Evolutionary conservation across 2,329 filamentous ascomycete species (phyloP), one percentile per base, ranked within the genome.

Genomic region (Apiospora kogelbergensis): DNA sequence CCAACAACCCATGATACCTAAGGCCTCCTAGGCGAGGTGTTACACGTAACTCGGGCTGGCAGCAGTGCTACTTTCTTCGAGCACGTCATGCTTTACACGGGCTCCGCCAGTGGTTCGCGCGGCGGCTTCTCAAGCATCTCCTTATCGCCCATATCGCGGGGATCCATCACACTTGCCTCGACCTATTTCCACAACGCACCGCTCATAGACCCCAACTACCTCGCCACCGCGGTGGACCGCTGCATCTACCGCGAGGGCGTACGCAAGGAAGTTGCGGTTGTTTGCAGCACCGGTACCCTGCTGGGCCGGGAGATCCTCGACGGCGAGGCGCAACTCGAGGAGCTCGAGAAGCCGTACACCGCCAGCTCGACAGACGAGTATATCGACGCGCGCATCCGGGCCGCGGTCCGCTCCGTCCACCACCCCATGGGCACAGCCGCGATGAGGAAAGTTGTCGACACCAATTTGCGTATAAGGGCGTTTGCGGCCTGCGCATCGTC

Each of bases 181-280:
- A 57, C 46, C 3, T n/a, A 71, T 74, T 7, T 65, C 46, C 53
- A 24, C n/a, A 70, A 73, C 26, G 2, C 45, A 5, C 73, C 72
- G 4, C 26, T 70, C 2, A 70, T 80, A 10, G 71, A 79, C 37
- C 76, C 78, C 3, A 79, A 79, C 41, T 80, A 75, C 65, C 57
- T 75, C 10, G 71, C 72, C 30, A 79, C 78, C 0, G 74, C 74
- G 7, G 73, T 76, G 2, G 78, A 80, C 68, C 72, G 73, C 7
- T 78, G 78, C 42, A 72, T 77, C 11, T 66, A 69, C n/a, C 75
- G 77, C 2, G 76, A 77, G 46, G 73, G 68, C 10, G 42, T 79
- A 22, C 74, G 74, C 10, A 70, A 68, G 6, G 71, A 77, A 41
- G 71, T 76, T 10, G 72, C 68, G 30, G 71, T 76, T 20, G 69